phyloP scores from a whole-genome alignment of 768 basidiomycete genomes.

The Serendipita sp. region DNA sequence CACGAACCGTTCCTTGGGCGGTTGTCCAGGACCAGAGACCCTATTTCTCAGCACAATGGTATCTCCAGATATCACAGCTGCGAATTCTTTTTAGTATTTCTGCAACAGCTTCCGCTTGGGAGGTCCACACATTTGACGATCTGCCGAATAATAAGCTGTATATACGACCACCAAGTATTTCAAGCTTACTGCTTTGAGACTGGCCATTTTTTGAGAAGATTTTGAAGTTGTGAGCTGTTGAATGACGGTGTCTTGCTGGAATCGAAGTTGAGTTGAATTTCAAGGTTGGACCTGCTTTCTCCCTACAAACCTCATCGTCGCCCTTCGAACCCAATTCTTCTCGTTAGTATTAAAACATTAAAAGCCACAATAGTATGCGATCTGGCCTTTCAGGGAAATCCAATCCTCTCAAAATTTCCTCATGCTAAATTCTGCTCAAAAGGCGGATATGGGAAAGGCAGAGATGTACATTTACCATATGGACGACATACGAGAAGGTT shows the following conservation, averaged over 20 bases:
- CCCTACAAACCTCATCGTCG: too few species aligned
- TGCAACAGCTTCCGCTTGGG: neutral
- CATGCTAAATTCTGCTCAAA: too few species aligned
- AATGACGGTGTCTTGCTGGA: neutral
- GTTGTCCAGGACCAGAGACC: constrained; percentile 66
- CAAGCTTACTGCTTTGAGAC: neutral
- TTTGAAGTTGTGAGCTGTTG: neutral
- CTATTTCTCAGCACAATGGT: constrained; percentile 70
- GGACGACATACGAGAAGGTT: too few species aligned
- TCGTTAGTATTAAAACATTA: too few species aligned
- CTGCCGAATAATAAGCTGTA: neutral
- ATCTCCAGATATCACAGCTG: constrained; percentile 84
- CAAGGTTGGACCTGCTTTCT: too few species aligned
- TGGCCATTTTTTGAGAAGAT: neutral
- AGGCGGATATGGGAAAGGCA: too few species aligned
- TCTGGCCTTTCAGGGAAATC: too few species aligned
- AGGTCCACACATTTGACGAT: constrained; percentile 6
- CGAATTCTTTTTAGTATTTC: neutral
- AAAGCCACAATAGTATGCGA: too few species aligned
- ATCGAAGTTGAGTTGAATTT: neutral
- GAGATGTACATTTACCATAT: too few species aligned
- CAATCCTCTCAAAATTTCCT: too few species aligned
- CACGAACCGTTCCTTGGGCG: constrained; percentile 72
- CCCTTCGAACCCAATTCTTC: too few species aligned
- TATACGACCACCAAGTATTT: neutral